Base-by-base conservation (phyloP, 148 eudicot species). In the Camellia japonica region DNA sequence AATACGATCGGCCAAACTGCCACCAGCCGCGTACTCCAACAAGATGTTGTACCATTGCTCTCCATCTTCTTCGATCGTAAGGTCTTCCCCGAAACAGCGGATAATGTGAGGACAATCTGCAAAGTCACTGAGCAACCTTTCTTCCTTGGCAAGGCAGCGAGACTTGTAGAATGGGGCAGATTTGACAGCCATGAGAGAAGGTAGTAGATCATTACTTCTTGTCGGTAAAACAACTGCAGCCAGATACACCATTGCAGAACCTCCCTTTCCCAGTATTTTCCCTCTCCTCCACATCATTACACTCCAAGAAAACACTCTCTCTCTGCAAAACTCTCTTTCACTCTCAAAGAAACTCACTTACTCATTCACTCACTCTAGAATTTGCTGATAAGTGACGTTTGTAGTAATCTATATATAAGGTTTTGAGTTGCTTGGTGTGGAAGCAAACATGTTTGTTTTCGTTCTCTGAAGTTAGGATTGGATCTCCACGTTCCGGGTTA, bases 1-100 rank as follows among this genome's bases (percentile, higher is more conserved):
- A 11, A 54, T 15, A 0, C 7, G 46, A 60, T 80, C 83, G 8
- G 66, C 78, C 18, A 80, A 23, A 16, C 73, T 46, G 38, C 83
- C 83, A 8, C 76, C 76, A 20, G 76, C 14, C 1, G 75, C 80
- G 74, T 81, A 68, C 30, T 75, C 83, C 15, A 81, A 58, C 15
- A 67, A 12, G 1, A 81, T 8, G 42, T 81, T 81, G 61, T 71
- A 82, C 0, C 71, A 46, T 3, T 23, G 5, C 49, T 47, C 54
- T 5, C 84, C 77, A 10, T 77, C 38, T 30, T 42, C 61, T 30
- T 82, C 77, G 14, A 60, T n/a, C 0, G 15, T 1, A 0, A 51
- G 30, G 16, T 63, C 59, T 0, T n/a, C n/a, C n/a, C 84, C 80
- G 30, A 46, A 72, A 69, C 77, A 77, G 4, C 63, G 70, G 23